Evolutionary conservation across 768 basidiomycete species (phyloP).

Genomic region (Amanita subjunquillea): DNA sequence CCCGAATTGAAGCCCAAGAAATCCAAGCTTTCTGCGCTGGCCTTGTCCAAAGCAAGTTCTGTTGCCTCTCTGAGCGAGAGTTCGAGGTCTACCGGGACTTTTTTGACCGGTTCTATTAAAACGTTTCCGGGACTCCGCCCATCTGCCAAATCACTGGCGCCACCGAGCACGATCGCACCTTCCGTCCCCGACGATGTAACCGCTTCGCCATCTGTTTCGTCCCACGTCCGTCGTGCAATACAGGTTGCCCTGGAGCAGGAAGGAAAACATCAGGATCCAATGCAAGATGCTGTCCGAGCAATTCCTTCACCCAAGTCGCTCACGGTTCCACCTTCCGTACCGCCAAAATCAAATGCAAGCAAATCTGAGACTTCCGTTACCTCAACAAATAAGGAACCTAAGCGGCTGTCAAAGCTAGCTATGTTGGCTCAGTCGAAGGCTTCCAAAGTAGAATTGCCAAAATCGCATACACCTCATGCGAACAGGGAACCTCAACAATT

Average conservation of each 20-base stretch:
- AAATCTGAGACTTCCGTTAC: neutral
- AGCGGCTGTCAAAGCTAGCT: neutral
- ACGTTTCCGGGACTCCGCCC: constrained; percentile 68
- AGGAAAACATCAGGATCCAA: constrained; percentile 27
- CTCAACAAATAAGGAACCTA: neutral
- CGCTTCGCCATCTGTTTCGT: constrained; percentile 40
- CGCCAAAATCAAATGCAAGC: constrained; percentile 13
- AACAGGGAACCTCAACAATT: constrained; percentile 11
- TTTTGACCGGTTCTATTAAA: constrained; percentile 51
- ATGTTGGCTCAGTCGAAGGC: neutral
- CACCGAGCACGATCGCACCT: constrained; percentile 25
- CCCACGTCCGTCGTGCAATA: constrained; percentile 56
- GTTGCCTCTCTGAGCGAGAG: constrained; percentile 33
- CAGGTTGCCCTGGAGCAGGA: constrained; percentile 58
- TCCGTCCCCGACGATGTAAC: constrained; percentile 18
- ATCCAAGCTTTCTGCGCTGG: constrained; percentile 62
- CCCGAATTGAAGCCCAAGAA: constrained; percentile 26
- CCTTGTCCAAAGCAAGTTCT: constrained; percentile 51
- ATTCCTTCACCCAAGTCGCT: constrained; percentile 7
- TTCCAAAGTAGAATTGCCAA: neutral
- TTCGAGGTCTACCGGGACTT: constrained; percentile 43
- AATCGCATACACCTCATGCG: neutral
- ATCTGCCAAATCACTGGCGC: constrained; percentile 41
- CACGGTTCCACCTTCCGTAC: constrained; percentile 9
- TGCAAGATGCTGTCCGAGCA: constrained; percentile 5